Evolutionary conservation across 192 early-diverging fungal species (phyloP).

Genomic region (Umbelopsis sp.): DNA sequence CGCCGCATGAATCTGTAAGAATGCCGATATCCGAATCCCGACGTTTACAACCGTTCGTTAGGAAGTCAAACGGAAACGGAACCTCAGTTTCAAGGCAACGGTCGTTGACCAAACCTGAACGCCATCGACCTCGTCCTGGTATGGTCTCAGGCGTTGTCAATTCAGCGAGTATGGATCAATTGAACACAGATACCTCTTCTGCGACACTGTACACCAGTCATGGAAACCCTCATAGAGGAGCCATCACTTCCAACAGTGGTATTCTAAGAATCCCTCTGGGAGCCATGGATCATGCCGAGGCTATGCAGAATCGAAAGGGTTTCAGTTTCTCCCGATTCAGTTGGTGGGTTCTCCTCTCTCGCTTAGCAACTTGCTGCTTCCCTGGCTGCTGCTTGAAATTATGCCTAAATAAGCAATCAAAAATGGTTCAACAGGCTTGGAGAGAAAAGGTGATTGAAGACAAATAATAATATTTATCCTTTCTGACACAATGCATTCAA

Average conservation of each 20-base stretch:
- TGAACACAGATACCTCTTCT: neutral
- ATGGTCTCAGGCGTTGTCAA: neutral
- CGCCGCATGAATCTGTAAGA: neutral
- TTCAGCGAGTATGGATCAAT: neutral
- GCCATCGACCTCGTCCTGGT: neutral
- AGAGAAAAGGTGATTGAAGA: slow-evolving; percentile 60
- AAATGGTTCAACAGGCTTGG: slow-evolving; percentile 51
- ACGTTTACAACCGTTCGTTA: neutral
- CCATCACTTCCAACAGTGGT: slow-evolving; percentile 26
- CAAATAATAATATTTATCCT: slow-evolving; percentile 41
- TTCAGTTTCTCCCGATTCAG: slow-evolving; percentile 30
- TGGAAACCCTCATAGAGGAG: neutral
- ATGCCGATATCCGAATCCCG: neutral
- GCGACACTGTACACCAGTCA: neutral
- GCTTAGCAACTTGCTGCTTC: slow-evolving; percentile 47
- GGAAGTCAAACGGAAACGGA: neutral
- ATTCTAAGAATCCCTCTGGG: slow-evolving; percentile 11
- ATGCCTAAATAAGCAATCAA: slow-evolving; percentile 42
- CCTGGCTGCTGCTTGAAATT: slow-evolving; percentile 41
- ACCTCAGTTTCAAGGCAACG: neutral
- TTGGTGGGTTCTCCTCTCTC: slow-evolving; percentile 45
- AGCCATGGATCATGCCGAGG: neutral
- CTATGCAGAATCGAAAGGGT: slow-evolving; percentile 25
- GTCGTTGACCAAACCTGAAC: slow-evolving; percentile 3
- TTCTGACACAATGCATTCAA: no score